Evolutionary conservation across 2,329 filamentous ascomycete genomes (phyloP).

Genomic region (Ophiostoma populinum): DNA sequence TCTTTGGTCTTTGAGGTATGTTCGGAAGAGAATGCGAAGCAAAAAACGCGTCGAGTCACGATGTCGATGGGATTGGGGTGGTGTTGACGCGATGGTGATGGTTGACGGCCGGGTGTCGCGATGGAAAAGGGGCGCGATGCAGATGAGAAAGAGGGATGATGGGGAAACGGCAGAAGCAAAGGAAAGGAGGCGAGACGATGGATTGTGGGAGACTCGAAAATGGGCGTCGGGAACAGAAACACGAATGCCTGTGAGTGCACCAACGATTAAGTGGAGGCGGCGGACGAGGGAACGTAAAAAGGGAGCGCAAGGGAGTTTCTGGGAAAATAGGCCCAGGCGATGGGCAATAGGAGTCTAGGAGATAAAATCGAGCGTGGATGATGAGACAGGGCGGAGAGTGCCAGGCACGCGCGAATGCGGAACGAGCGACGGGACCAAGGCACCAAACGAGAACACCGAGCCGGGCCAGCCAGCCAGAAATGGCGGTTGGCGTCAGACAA

Average conservation of each 20-base stretch:
- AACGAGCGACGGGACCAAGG: constrained; percentile 4
- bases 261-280: constrained; percentile 10
- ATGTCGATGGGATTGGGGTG: neutral
- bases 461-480: neutral
- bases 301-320: constrained; percentile 9
- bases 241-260: constrained; percentile 6
- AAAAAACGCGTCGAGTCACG: constrained; percentile 4
- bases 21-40: neutral
- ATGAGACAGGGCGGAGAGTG: constrained; percentile 8
- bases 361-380: constrained; percentile 3
- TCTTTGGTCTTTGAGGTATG: neutral
- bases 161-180: constrained; percentile 5
- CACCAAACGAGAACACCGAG: neutral
- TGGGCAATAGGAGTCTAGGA: constrained; percentile 1
- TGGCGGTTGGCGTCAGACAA: constrained; percentile 8
- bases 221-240: constrained; percentile 8
- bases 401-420: constrained; percentile 5
- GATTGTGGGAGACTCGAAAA: constrained; percentile 8
- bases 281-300: constrained; percentile 7
- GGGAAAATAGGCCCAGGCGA: constrained; percentile 4
- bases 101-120: constrained; percentile 4
- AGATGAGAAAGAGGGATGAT: constrained; percentile 7
- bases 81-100: constrained; percentile 8
- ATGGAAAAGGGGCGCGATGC: constrained; percentile 6
- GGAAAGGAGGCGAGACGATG: constrained; percentile 3